These are phyloP conservation scores for Diaporthe ampelina DNA, from an alignment of 2,329 filamentous ascomycete genomes.

Conservation along the genomic window DNA sequence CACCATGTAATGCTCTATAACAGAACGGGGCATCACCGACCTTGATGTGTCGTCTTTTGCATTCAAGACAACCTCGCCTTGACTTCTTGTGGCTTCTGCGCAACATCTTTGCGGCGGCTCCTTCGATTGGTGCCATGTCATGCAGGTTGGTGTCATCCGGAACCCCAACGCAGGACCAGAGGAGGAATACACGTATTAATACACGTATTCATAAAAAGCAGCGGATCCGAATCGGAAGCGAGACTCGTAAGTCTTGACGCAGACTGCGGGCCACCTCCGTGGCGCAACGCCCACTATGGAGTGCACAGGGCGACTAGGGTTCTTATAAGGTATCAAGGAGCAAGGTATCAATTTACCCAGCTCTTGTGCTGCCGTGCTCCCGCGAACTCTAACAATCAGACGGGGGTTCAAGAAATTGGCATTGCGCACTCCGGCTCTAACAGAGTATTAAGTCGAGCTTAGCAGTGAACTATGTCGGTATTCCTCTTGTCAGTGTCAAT, in stretches of 20 bases:
- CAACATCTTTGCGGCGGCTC: conserved; percentile 43
- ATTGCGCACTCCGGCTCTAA: not conserved
- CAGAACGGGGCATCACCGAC: conserved; percentile 27
- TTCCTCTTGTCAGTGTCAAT: not conserved
- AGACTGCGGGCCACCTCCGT: conserved; percentile 15
- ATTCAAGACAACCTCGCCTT: conserved; percentile 49
- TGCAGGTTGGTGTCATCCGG: conserved; percentile 10
- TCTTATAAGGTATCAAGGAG: conserved; percentile 23
- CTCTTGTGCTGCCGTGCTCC: not conserved
- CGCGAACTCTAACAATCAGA: conserved; percentile 18
- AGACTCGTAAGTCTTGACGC: conserved; percentile 27
- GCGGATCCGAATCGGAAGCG: conserved; percentile 2
- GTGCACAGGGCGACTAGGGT: conserved; percentile 6
- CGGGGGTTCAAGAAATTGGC: not conserved
- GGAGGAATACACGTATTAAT: conserved; percentile 29
- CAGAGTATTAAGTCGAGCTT: not conserved
- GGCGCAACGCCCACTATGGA: conserved; percentile 3
- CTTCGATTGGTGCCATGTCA: conserved; percentile 25
- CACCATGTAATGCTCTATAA: not conserved
- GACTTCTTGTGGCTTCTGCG: conserved; percentile 50
- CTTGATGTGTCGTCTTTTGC: conserved; percentile 52
- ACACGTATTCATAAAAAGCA: conserved; percentile 23
- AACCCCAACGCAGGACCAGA: not conserved
- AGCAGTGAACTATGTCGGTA: not conserved
- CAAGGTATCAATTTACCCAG: conserved; percentile 10